Evolutionary conservation across 1,284 basidiomycete species (phyloP), one percentile per base, ranked within the genome.

Genomic region (Rhodotorula sp.): DNA sequence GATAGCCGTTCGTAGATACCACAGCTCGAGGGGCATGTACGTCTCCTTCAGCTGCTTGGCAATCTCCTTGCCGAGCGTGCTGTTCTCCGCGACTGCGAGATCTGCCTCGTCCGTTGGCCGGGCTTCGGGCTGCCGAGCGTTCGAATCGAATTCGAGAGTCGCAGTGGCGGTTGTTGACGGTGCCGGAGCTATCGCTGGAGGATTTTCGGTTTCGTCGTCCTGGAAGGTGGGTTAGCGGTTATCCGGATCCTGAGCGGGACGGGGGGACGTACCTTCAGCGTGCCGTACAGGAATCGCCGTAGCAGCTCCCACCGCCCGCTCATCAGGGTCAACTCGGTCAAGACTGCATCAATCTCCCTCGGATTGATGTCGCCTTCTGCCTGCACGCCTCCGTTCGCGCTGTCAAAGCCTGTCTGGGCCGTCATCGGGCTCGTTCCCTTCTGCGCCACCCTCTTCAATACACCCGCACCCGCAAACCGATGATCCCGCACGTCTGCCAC

Each of bases 221-320:
- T 66, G 47, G n/a, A n/a, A n/a, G n/a, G n/a, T n/a, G n/a, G n/a
- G n/a, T 20, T 1, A 34, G 30, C 13, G 24, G 1, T 3, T 28
- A 1, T 40, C 20, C 48, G 2, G 34, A 48, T 44, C 18, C 24
- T 24, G 16, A 50, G 34, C 52, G 40, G 51, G 2, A 22, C 57
- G 47, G 24, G 24, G 18, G 1, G 26, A 72, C 78, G 76, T 73
- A 81, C 91, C 77, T 83, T 83, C 6, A 94, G 80, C 16, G 66
- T 62, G 5, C 89, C 88, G 55, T 87, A 83, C 50, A 99, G 81
- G 78, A 98, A 99, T 61, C 91, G 88, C 62, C 88, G 85, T 81
- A 98, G 96, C 64, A 97, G 81, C 65, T 88, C 87, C 94, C 95
- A 99, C 63, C 95, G 84, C 11, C 93, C 88, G 47, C 89, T 87